Conservation (phyloP, 2,329 filamentous ascomycete species). For the Aspergillus clavatus region DNA sequence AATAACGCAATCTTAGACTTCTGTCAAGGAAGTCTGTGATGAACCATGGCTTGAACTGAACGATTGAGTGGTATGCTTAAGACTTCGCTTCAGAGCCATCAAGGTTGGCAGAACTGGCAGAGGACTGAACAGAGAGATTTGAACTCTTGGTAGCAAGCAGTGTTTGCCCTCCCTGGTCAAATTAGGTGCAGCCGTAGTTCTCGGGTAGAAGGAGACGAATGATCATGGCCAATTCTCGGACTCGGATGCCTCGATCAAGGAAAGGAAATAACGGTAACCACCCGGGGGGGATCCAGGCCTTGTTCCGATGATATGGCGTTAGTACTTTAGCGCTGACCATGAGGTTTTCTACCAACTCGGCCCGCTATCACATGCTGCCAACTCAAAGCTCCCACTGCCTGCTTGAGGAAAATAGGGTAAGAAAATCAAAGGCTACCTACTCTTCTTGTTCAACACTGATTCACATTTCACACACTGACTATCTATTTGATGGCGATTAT, state of each 20-base stretch:
- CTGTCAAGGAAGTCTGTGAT: background rate
- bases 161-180: constrained; percentile 10
- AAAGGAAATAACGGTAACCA: too few relatives aligned
- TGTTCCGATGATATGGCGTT: constrained; percentile 5
- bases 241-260: background rate
- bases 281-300: constrained; percentile 1
- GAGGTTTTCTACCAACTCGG: constrained; percentile 1
- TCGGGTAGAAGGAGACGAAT: constrained; percentile 5
- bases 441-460: background rate
- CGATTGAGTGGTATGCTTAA: background rate
- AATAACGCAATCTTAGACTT: constrained; percentile 9
- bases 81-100: background rate
- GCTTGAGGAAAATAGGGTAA: constrained; percentile 1
- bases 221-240: constrained; percentile 2
- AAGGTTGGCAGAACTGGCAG: background rate
- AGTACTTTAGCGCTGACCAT: background rate
- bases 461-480: background rate
- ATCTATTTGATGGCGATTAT: background rate
- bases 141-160: background rate
- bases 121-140: background rate
- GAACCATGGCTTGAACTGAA: too few relatives aligned
- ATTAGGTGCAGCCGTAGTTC: constrained; percentile 13
- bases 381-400: constrained; percentile 10
- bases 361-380: constrained; percentile 21
- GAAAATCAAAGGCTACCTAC: background rate